Evolutionary conservation across 345 rosid genomes (phyloP), one percentile per base, ranked within the genome.

Genomic region (Moringa oleifera): DNA sequence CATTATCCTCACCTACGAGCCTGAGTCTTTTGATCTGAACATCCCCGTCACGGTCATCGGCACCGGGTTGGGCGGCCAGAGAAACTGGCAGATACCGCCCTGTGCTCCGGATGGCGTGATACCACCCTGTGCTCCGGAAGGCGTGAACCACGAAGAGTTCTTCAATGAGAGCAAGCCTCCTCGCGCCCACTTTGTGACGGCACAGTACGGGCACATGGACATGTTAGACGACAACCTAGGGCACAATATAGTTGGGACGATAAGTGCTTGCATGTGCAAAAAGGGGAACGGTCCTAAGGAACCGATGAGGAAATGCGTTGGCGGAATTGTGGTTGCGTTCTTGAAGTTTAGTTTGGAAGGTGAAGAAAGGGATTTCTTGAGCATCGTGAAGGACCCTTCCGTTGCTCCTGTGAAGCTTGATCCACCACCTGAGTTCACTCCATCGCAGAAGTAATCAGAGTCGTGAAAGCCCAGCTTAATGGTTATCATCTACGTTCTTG

Each of bases 171-270:
- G 75, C 54, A 71, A 64, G 49, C 57, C 70, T 13, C 64, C 75
- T 8, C 66, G 66, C 25, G 66, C 36, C 10, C 75, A 71, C 55
- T 71, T 65, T 19, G 75, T 65, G 52, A 70, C 70, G 31, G 70
- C 75, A 47, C 62, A 71, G 47, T 65, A 60, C 13, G 75, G 75
- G 55, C 75, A 71, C 25, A 71, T 71, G 75, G 75, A 65, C 55
- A 71, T 71, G 75, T 71, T 71, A 62, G 75, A 71, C 53, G 70
- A 71, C 49, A 45, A 59, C 31, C 36, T 71, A 51, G 70, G 56
- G 20, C n/a, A n/a, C n/a, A 65, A 65, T 64, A 31, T 53, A 50
- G 31, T 64, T 37, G 70, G 74, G 69, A 57, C 45, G 53, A 20
- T 64, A 69, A 69, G 65, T 1, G 74, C 65, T 47, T 65, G 74